Conservation (phyloP, 805 yeast genomes). For the Lachancea kluyveri region DNA sequence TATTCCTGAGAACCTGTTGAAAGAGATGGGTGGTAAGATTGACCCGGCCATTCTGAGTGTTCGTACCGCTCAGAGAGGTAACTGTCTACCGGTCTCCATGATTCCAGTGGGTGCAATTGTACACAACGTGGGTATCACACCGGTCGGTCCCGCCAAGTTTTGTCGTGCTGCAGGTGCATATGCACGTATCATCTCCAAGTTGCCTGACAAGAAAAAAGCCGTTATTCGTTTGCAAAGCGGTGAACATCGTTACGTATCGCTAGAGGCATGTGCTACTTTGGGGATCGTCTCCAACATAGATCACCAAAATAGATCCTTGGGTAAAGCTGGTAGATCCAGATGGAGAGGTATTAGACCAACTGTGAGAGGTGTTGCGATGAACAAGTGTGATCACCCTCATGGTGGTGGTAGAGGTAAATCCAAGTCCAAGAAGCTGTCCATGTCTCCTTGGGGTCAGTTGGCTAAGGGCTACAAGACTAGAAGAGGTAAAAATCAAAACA, state of each 20-base stretch:
- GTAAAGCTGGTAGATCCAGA: constrained; percentile 95
- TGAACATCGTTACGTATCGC: constrained; percentile 83
- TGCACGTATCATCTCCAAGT: constrained; percentile 78
- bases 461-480: constrained; percentile 94
- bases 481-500: constrained; percentile 79
- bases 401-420: constrained; percentile 99
- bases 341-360: constrained; percentile 90
- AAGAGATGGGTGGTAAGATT: constrained; percentile 83
- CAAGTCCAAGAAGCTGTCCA: constrained; percentile 89
- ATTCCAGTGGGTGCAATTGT: constrained; percentile 91
- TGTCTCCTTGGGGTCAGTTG: constrained; percentile 93
- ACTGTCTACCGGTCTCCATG: constrained; percentile 87
- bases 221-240: constrained; percentile 82
- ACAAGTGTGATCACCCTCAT: constrained; percentile 94
- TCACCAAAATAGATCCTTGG: constrained; percentile 81
- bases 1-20: constrained; percentile 64
- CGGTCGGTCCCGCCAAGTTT: constrained; percentile 75
- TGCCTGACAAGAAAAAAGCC: constrained; percentile 64
- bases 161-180: constrained; percentile 94
- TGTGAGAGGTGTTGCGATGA: constrained; percentile 98
- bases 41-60: constrained; percentile 90
- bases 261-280: constrained; percentile 87
- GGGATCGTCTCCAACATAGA: constrained; percentile 92
- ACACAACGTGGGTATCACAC: constrained; percentile 77
- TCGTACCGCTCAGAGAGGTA: constrained; percentile 85